Percentiles rank a stretch among this genome's conserved stretches.
phyloP scores from a whole-genome alignment of 1,284 basidiomycete species.

The Lentinula novae-zelandiae region DNA sequence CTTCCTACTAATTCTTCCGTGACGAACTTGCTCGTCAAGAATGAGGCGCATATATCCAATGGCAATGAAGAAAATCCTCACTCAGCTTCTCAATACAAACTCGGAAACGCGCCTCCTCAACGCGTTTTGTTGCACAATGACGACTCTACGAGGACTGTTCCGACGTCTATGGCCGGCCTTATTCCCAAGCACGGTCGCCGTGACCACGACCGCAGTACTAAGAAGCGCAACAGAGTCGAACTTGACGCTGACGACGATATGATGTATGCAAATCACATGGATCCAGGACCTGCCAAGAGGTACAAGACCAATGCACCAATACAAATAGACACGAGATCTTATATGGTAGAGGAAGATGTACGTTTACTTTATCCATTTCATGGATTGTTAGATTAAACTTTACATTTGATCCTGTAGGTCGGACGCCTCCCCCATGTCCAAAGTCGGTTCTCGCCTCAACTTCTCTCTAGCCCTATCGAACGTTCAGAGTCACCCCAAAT shows the following conservation, averaged over 20 bases:
- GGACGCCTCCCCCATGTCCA: not conserved
- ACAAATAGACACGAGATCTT: not conserved
- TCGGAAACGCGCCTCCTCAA: conserved; percentile 8
- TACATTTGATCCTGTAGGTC: not conserved
- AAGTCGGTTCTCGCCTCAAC: conserved; percentile 10
- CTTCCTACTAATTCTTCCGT: not conserved
- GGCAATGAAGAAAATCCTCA: not conserved
- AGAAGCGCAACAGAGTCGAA: conserved; percentile 11
- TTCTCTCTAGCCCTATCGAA: conserved; percentile 13
- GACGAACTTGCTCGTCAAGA: not conserved
- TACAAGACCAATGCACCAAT: conserved; percentile 5
- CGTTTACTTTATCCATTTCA: not conserved
- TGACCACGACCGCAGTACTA: not conserved
- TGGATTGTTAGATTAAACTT: not conserved
- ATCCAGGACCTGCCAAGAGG: conserved; percentile 5
- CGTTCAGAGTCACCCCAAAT: not conserved
- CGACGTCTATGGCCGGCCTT: conserved; percentile 1
- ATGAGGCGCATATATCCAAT: conserved; percentile 8
- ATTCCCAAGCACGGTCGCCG: conserved; percentile 8
- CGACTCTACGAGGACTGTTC: not conserved
- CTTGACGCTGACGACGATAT: conserved; percentile 4
- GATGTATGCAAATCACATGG: conserved; percentile 4
- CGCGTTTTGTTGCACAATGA: conserved; percentile 6
- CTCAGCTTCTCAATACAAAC: conserved; percentile 6
- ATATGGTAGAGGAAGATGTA: conserved; percentile 3